Conservation (phyloP, 768 basidiomycete genomes). For the Tylopilus intermedius region DNA sequence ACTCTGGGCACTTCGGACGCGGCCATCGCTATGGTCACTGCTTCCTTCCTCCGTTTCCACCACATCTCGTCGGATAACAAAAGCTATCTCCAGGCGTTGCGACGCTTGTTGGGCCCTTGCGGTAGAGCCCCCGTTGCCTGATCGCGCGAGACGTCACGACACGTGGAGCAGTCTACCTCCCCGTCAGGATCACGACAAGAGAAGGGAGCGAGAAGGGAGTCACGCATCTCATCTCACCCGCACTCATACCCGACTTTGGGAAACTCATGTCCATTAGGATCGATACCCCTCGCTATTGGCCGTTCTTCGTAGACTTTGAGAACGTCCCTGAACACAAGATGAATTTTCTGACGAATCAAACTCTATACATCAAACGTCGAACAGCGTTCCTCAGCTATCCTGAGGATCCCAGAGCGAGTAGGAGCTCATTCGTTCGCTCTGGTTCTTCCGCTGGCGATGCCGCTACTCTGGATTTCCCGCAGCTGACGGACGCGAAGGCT, state of each 20-base stretch:
- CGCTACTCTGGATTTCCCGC: constrained; percentile 81
- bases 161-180: constrained; percentile 85
- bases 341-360: constrained; percentile 69
- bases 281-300: constrained; percentile 95
- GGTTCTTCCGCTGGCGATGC: constrained; percentile 81
- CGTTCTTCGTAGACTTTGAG: constrained; percentile 78
- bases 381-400: constrained; percentile 91
- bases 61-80: constrained; percentile 80
- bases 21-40: constrained; percentile 84
- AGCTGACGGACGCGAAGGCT: constrained; percentile 57
- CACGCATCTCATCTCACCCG: constrained; percentile 84
- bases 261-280: constrained; percentile 76
- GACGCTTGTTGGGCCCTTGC: constrained; percentile 96
- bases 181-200: constrained; percentile 78
- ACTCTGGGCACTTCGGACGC: constrained; percentile 90
- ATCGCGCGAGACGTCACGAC: constrained; percentile 91
- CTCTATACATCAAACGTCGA: constrained; percentile 86
- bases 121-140: constrained; percentile 86
- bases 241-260: constrained; percentile 85
- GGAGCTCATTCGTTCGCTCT: constrained; percentile 85
- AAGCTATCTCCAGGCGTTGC: constrained; percentile 84
- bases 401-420: constrained; percentile 89
- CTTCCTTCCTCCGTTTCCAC: constrained; percentile 90
- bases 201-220: constrained; percentile 61
- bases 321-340: constrained; percentile 62